These are phyloP conservation scores for Inonotus hispidus DNA, from an alignment of 1,284 basidiomycete genomes.

Conservation along the genomic window DNA sequence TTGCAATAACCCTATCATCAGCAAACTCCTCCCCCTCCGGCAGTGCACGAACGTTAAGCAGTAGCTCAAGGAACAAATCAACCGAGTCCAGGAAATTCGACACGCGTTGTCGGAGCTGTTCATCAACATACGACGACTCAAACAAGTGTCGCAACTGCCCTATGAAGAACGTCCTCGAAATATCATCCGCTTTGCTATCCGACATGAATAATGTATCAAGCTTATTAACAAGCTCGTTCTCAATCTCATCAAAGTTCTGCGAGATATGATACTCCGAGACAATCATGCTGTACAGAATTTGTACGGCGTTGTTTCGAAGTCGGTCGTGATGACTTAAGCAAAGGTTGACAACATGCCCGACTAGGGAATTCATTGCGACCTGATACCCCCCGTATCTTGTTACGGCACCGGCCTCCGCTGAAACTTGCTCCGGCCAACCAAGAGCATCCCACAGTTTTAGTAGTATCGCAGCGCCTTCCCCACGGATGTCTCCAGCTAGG, in stretches of 20 bases:
- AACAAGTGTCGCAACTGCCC: conserved; percentile 87
- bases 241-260: conserved; percentile 80
- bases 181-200: conserved; percentile 84
- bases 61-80: conserved; percentile 90
- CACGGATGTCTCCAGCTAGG: conserved; percentile 89
- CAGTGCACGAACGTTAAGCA: conserved; percentile 87
- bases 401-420: conserved; percentile 42
- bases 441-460: conserved; percentile 85
- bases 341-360: conserved; percentile 87
- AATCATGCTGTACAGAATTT: conserved; percentile 95
- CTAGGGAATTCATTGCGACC: conserved; percentile 76
- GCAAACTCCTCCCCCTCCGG: conserved; percentile 91
- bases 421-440: conserved; percentile 64
- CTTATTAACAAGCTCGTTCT: conserved; percentile 92
- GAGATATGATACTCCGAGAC: conserved; percentile 85
- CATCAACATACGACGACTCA: conserved; percentile 77
- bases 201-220: conserved; percentile 91
- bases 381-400: conserved; percentile 77
- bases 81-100: conserved; percentile 84
- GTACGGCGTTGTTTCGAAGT: conserved; percentile 84
- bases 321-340: conserved; percentile 95
- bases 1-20: conserved; percentile 92
- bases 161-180: conserved; percentile 90
- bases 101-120: conserved; percentile 72
- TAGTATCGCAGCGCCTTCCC: conserved; percentile 86